Base-by-base conservation (phyloP, 164 flowering plant species). In the Aristolochia fimbriata region DNA sequence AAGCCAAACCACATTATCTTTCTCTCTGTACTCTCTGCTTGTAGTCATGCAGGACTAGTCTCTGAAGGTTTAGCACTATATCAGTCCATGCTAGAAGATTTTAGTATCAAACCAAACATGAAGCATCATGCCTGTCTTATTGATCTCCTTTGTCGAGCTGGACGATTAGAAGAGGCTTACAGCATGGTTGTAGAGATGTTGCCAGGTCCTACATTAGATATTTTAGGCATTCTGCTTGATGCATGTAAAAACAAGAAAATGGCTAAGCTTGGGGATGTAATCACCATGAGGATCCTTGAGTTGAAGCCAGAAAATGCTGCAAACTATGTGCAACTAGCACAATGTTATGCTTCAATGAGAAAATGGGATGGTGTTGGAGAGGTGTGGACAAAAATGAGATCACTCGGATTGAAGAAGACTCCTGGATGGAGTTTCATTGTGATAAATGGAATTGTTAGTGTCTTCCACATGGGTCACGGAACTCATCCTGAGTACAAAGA, bases 381-480 rank as follows among this genome's bases (percentile, higher is more conserved):
- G 67, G 74, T 77, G 10, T 83, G 77, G 91, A 69, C 64, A 56
- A 81, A 83, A 64, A 86, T 89, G 91, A 82, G 78, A 66, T 74
- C 82, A 51, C 74, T 82, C 57, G 90, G 91, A 27, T 62, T 86
- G 70, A 83, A 67, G 63, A 89, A 87, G 59, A 65, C 74, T 47
- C 94, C 97, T 5, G 94, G 86, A 21, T 89, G 97, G 97, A 89
- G 97, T 64, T 81, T 59, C 51, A 75, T 89, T 60, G 92, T 86
- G 54, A 56, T 78, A 48, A 76, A 80, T 61, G 91, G 93, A 41
- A 63, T 43, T 16, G 67, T 77, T 25, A 73, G 80, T 47, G 81
- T 78, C 33, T 87, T 87, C 65, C 86, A 78, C 61, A 71, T 60
- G 16, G 73, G 67, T 59, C 87, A 89, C 23, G 69, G 60, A 70